Percentiles rank a stretch among this genome's conserved stretches.
These are phyloP conservation scores for Parathielavia hyrcaniae DNA, from an alignment of 495 filamentous ascomycete species.

Conservation along the genomic window DNA sequence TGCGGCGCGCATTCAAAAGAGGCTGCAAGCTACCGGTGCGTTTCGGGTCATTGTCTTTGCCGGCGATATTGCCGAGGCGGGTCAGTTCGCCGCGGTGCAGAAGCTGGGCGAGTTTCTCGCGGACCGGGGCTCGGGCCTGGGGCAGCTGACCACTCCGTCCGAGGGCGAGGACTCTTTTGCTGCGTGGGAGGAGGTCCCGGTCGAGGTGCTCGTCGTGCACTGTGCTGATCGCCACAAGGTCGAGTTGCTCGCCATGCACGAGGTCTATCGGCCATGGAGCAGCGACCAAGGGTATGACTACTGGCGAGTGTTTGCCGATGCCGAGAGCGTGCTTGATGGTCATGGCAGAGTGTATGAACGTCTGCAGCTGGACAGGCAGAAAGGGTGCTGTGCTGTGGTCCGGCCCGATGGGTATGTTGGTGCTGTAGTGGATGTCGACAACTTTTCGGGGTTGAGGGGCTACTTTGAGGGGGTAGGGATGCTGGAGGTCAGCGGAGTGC, in stretches of 20 bases:
- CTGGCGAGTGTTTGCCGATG: conserved; percentile 58
- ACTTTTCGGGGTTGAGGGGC: conserved; percentile 11
- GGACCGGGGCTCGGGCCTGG: background rate
- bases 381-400: conserved; percentile 50
- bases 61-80: conserved; percentile 7
- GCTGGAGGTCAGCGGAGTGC: background rate
- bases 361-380: conserved; percentile 52
- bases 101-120: conserved; percentile 7
- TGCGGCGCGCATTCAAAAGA: conserved; percentile 3
- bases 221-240: conserved; percentile 41
- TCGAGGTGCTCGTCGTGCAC: conserved; percentile 56
- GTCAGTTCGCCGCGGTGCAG: background rate
- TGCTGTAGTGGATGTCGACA: conserved; percentile 45
- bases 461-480: conserved; percentile 22
- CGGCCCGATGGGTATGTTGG: conserved; percentile 61
- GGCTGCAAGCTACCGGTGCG: conserved; percentile 14
- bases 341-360: conserved; percentile 56
- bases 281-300: conserved; percentile 56
- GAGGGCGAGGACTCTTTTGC: background rate
- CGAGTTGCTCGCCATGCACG: conserved; percentile 51
- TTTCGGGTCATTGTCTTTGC: conserved; percentile 21
- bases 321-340: conserved; percentile 50
- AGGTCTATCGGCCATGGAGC: conserved; percentile 50
- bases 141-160: conserved; percentile 1
- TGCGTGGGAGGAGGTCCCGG: background rate